Evolutionary conservation across 805 yeast genomes (phyloP).

Genomic region (Candida awuae): DNA sequence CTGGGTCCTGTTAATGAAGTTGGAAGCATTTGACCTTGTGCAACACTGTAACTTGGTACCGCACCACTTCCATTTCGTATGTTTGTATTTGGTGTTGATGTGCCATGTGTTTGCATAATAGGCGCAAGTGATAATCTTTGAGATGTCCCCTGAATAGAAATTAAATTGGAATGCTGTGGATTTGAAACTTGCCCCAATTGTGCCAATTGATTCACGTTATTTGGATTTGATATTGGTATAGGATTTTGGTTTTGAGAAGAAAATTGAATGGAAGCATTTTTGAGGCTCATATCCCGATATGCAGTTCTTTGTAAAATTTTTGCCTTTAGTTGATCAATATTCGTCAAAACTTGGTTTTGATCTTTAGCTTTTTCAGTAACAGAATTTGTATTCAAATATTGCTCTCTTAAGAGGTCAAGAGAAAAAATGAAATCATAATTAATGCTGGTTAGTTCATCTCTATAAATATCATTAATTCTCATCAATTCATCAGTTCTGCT

Average conservation of each 20-base stretch:
- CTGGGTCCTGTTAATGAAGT: conserved; percentile 13
- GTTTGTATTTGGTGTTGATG: conserved; percentile 3
- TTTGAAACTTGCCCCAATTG: neutral
- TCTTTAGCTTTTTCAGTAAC: conserved; percentile 4
- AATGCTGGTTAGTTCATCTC: conserved; percentile 40
- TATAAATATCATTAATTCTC: conserved; percentile 39
- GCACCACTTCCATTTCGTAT: conserved; percentile 1
- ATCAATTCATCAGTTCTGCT: conserved; percentile 31
- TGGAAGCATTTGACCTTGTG: conserved; percentile 4
- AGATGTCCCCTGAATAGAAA: neutral
- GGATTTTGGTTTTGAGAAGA: neutral
- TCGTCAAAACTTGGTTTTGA: conserved; percentile 9
- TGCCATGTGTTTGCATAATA: neutral
- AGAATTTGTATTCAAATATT: conserved; percentile 10
- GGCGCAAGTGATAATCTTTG: neutral
- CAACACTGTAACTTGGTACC: neutral
- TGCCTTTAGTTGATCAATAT: conserved; percentile 22
- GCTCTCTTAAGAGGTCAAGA: conserved; percentile 34
- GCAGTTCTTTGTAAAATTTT: conserved; percentile 28
- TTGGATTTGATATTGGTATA: too few relatives aligned
- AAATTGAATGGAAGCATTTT: conserved; percentile 15
- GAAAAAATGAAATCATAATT: conserved; percentile 47
- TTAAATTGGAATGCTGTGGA: neutral
- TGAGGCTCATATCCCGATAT: conserved; percentile 25
- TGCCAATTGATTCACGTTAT: too few relatives aligned